Base-by-base conservation (phyloP, 441 rosid species). In the Erodium texanum region DNA sequence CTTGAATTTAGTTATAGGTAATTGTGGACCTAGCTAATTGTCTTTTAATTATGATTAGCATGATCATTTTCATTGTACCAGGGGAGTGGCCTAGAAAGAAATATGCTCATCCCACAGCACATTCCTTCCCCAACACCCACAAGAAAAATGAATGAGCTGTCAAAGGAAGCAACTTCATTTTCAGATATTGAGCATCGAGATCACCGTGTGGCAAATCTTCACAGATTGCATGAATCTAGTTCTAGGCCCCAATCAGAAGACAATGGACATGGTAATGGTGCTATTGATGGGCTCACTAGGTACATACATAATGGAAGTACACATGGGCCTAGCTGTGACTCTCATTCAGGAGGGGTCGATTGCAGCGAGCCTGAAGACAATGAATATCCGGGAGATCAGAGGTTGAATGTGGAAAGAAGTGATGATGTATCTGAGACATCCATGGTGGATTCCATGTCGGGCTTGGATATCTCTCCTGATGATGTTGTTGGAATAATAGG, bases 51-150 rank as follows among this genome's bases (percentile, higher is more conserved):
- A 54, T 19, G 61, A 18, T 54, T 27, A 54, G 61, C 24, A 19
- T 54, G 61, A 54, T 1, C 23, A 54, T 54, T 19, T 54, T 18
- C 9, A 18, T 54, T 54, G 24, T 70, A 78, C 71, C 86, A 86
- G 94, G 80, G 78, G 65, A 71, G 72, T 74, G 79, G 82, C 66
- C 66, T 62, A 50, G 91, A 84, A 76, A 78, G 83, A 64, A 78
- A 69, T 67, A 59, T 71, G 52, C 38, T 27, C 66, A 66, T 64
- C 41, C 83, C 80, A 10, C 77, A 2, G 68, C 75, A 69, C 66
- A 67, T 75, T 34, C 72, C 79, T 74, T 72, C 82, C 58, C 65
- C 81, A 32, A 62, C 77, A 50, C 54, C 62, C 10, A 67, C 71
- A 70, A 38, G 74, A 73, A 78, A 63, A 27, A 71, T 34, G 64